Conservation (phyloP, 2,329 filamentous ascomycete species). For the Mycosphaerella sp. region DNA sequence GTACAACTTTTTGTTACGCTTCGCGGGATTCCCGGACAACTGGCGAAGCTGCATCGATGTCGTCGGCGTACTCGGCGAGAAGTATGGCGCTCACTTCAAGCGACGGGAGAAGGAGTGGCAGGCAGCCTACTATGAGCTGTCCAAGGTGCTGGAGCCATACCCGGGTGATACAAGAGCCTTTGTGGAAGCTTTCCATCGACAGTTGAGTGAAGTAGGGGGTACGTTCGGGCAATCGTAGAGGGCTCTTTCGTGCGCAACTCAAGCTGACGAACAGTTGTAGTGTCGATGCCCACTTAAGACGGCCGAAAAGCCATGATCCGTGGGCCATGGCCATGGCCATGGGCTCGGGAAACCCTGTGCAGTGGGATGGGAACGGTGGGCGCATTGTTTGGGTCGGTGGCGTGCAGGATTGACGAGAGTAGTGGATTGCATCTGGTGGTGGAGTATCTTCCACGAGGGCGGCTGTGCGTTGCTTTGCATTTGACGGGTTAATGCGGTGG, state of each 20-base stretch:
- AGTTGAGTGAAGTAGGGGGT: conserved; percentile 10
- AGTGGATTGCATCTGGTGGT: neutral
- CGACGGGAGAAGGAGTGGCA: neutral
- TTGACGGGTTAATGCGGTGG: no score
- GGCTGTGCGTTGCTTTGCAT: neutral
- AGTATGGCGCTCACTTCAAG: conserved; percentile 1
- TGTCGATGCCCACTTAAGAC: neutral
- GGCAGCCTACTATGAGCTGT: neutral
- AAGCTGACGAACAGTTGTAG: neutral
- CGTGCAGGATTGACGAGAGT: neutral
- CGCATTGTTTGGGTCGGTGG: neutral
- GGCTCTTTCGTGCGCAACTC: neutral
- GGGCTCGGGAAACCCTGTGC: neutral
- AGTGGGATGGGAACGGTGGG: neutral
- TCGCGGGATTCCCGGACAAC: conserved; percentile 10
- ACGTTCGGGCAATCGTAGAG: neutral
- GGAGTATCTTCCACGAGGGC: neutral
- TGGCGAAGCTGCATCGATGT: conserved; percentile 16
- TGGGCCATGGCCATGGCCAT: neutral
- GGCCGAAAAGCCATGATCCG: neutral
- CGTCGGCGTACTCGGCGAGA: conserved; percentile 4
- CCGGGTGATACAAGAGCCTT: conserved; percentile 1
- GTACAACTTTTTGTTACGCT: conserved; percentile 17
- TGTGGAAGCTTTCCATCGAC: neutral
- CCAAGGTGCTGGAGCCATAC: neutral